phyloP scores from a whole-genome alignment of 2,329 filamentous ascomycete species.

The Ophiostoma ulmi region DNA sequence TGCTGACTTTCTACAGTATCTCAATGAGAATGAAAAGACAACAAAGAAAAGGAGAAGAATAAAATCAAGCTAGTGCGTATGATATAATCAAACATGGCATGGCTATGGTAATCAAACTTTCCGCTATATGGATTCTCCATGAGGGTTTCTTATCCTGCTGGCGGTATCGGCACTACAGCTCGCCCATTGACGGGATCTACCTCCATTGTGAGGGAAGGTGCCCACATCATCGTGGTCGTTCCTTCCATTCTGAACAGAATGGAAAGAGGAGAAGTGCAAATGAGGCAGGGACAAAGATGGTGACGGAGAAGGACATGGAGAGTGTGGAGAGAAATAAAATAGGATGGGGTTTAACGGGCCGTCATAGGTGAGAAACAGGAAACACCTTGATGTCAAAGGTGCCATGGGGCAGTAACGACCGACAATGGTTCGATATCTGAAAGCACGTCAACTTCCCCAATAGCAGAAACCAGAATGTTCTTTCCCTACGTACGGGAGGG shows the following conservation, averaged over 20 bases:
- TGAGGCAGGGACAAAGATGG: not conserved
- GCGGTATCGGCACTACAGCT: not conserved
- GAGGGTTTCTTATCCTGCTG: not conserved
- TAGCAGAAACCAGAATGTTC: not conserved
- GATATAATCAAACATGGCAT: not conserved
- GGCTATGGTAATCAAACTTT: not conserved
- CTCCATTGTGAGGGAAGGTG: not conserved
- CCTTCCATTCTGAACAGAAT: not conserved
- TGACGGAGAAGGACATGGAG: not conserved
- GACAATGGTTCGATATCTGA: not conserved
- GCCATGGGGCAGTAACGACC: not conserved
- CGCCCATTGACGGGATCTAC: not conserved
- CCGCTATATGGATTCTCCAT: not conserved
- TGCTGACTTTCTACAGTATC: not conserved
- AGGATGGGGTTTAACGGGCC: not conserved
- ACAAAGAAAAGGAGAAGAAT: not conserved
- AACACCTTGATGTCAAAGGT: not conserved
- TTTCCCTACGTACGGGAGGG: not conserved
- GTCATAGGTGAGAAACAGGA: not conserved
- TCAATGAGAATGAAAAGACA: not conserved
- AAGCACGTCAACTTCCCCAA: not conserved
- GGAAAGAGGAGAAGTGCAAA: not conserved
- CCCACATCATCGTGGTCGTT: slow-evolving; percentile 1
- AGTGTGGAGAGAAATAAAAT: not conserved
- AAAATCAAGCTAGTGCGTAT: not conserved